Percentiles rank a stretch among this genome's conserved stretches.
Evolutionary conservation across 176 grass and related monocot genomes (phyloP).

Genomic region (Urochloa ruziziensis): DNA sequence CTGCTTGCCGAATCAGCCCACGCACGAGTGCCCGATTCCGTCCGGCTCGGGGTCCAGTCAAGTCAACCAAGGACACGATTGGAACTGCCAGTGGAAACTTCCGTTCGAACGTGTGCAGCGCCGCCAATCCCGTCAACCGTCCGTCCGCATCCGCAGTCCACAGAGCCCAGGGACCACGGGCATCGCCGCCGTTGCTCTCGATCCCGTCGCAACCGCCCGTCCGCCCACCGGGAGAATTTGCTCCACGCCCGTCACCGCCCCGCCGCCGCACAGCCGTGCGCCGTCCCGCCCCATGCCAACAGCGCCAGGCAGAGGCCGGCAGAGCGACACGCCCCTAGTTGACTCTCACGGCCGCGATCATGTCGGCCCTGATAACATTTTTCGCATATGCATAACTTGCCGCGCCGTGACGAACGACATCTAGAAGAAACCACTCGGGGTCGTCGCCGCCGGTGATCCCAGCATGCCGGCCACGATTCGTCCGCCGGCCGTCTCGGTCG

Average conservation of each 20-base stretch:
- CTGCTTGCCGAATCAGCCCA: too few species aligned
- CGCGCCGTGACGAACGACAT: not conserved
- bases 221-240: not conserved
- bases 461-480: not conserved
- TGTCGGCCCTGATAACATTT: not conserved
- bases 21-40: too few species aligned
- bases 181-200: too few species aligned
- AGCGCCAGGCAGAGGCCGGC: not conserved
- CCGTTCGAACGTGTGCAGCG: too few species aligned
- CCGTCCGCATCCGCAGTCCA: too few species aligned
- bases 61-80: too few species aligned
- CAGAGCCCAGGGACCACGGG: too few species aligned
- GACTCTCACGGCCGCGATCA: not conserved
- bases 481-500: not conserved
- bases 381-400: too few species aligned
- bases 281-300: not conserved
- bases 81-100: not conserved
- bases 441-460: not conserved
- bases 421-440: not conserved
- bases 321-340: not conserved
- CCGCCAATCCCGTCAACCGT: too few species aligned
- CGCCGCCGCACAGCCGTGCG: not conserved
- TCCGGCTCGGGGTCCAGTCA: too few species aligned
- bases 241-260: not conserved
- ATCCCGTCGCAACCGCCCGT: too few species aligned